Conservation (phyloP, 2,329 filamentous ascomycete genomes). For the Stemphylium lycopersici region DNA sequence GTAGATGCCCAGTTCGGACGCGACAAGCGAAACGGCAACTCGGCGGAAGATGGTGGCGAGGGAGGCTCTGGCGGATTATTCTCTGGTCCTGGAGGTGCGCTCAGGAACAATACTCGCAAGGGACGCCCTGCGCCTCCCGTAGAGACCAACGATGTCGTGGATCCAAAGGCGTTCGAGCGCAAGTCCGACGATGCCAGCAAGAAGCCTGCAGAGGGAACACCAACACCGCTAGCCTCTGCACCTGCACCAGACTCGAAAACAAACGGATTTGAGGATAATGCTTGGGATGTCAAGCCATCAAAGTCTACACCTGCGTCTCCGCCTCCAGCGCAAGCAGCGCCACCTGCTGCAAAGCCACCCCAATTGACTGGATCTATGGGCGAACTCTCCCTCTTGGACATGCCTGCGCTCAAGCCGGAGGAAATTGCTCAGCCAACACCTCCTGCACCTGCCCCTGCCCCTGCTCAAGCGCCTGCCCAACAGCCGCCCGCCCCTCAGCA, state of each 20-base stretch:
- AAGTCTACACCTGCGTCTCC: constrained; percentile 59
- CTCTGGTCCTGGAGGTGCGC: constrained; percentile 85
- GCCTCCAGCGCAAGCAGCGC: constrained; percentile 49
- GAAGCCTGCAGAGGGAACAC: constrained; percentile 54
- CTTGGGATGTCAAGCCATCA: constrained; percentile 92
- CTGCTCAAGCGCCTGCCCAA: constrained; percentile 47
- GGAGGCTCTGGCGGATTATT: constrained; percentile 79
- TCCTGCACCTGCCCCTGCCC: constrained; percentile 53
- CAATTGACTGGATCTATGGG: constrained; percentile 69
- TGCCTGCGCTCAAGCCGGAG: constrained; percentile 52
- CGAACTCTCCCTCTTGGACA: constrained; percentile 67
- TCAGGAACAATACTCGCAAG: constrained; percentile 94
- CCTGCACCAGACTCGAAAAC: constrained; percentile 58
- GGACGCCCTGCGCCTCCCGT: constrained; percentile 86
- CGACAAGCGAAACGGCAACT: constrained; percentile 62
- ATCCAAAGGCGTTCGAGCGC: constrained; percentile 81
- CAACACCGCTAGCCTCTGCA: constrained; percentile 57
- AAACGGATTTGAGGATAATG: constrained; percentile 90
- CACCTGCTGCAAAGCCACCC: constrained; percentile 44
- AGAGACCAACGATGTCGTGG: constrained; percentile 82
- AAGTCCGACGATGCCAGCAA: constrained; percentile 56
- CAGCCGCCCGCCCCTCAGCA: constrained; percentile 46
- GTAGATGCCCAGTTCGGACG: constrained; percentile 80
- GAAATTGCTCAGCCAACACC: constrained; percentile 49
- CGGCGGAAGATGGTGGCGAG: constrained; percentile 63